Base-by-base conservation (phyloP, 1,284 basidiomycete genomes). In the Leccinum pachyderme region DNA sequence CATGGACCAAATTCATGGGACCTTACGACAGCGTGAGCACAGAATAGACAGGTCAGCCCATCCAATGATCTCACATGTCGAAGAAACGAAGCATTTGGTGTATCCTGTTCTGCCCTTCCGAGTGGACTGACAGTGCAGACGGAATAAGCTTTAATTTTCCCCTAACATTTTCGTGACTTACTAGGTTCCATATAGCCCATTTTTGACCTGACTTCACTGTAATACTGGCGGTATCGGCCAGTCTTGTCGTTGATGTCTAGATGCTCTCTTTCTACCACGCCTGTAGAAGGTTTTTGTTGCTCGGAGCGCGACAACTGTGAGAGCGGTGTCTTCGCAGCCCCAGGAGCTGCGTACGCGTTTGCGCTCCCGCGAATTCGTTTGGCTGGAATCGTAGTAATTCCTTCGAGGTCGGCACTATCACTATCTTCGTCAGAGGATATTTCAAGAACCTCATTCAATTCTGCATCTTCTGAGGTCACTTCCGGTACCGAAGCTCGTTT, bases 1-100 rank as follows among this genome's bases (percentile, higher is more conserved):
- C 88, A 93, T 2, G 94, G 94, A 0, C 94, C 94, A 67, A 87
- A 96, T 61, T 92, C 84, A 55, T 87, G 86, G 0, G 86, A 84
- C 63, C 87, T 89, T 43, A 44, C 37, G 9, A 28, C 29, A 29
- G 5, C 32, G 22, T 56, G 50, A 58, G 37, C 35, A 50, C 24
- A 15, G 43, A 18, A 18, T 51, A 32, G 3, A 46, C n/a, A n/a
- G 28, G 29, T 31, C 8, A 39, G 46, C 37, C 25, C 27, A 35
- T 2, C 27, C 39, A 41, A 43, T 52, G 49, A 44, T 72, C 81
- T 58, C 63, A 86, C 82, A 90, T 73, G 70, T 95, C 92, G 63
- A 94, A 95, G 2, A 87, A 81, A 2, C 90, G 82, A 12, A 94
- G 81, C 49, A 93, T 89, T 43, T 87, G 78, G 57, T 88, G 78